Evolutionary conservation across 2,329 filamentous ascomycete species (phyloP), one percentile per base, ranked within the genome.

Genomic region (Paramyrothecium sp.): DNA sequence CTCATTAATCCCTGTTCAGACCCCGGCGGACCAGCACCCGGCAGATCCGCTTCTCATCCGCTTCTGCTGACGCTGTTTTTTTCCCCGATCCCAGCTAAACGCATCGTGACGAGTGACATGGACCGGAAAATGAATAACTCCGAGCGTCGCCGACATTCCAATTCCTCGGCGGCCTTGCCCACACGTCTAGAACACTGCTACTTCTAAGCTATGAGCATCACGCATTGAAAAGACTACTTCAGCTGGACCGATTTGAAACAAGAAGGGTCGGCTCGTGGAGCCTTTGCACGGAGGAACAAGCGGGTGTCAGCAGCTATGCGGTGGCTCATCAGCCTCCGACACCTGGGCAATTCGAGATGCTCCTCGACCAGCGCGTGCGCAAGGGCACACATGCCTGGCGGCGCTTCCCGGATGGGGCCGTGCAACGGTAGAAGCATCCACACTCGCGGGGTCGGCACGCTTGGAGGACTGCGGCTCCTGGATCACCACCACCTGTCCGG

Each of bases 401-500:
- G 13, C n/a, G 7, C 38, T 44, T 12, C 13, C n/a, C 38, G n/a
- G 13, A 19, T 19, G 7, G 38, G 38, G 13, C 38, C 13, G 38
- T 44, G 38, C 49, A 56, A 23, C 53, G 16, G 44, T 22, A 30
- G 26, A 30, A 30, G 26, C 26, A 46, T 23, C 44, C 11, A 21
- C 38, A 11, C 3, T 44, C 38, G 33, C 38, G 30, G 47, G 54
- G 50, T 44, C 30, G 33, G 26, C 56, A 30, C 38, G 56, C 13
- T 23, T 49, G 44, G 54, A 56, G 41, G 53, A 56, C 47, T 63
- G 17, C 51, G 49, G 17, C 58, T 73, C 8, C 62, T 74, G 53
- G 53, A 60, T 21, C 71, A 75, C 57, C 61, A 61, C 8, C 73
- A 75, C 54, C 63, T 75, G 23, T 54, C 54, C 13, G 61, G 60